Evolutionary conservation across 192 early-diverging fungal genomes (phyloP).

Genomic region (Mortierella claussenii): DNA sequence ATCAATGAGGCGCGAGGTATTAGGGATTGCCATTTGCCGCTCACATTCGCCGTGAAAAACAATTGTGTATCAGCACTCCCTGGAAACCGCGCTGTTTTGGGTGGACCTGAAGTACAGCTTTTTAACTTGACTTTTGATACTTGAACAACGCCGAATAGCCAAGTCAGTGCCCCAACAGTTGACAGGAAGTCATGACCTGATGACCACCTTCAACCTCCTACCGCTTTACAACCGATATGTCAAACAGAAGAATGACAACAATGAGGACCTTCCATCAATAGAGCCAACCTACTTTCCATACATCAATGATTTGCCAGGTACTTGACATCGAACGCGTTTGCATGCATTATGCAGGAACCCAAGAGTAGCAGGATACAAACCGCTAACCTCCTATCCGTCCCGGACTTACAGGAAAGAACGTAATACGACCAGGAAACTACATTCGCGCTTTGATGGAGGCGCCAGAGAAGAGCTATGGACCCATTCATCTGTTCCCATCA

Average conservation of each 20-base stretch:
- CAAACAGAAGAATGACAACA: constrained; percentile 32
- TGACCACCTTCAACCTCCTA: constrained; percentile 47
- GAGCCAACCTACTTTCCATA: constrained; percentile 45
- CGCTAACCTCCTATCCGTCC: too few relatives aligned
- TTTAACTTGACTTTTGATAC: constrained; percentile 5
- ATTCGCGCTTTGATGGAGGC: constrained; percentile 42
- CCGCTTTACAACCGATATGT: constrained; percentile 51
- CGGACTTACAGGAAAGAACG: constrained; percentile 29
- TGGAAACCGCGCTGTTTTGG: too few relatives aligned
- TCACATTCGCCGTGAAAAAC: too few relatives aligned
- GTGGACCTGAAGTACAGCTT: too few relatives aligned
- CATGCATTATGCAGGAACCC: too few relatives aligned
- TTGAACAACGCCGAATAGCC: too few relatives aligned
- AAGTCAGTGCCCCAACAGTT: constrained; percentile 30
- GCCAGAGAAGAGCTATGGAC: constrained; percentile 45
- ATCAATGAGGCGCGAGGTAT: constrained; percentile 54
- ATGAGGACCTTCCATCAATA: constrained; percentile 37
- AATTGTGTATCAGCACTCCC: too few relatives aligned
- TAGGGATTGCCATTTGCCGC: too few relatives aligned
- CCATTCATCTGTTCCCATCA: constrained; percentile 33
- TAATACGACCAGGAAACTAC: constrained; percentile 48
- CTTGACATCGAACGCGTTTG: too few relatives aligned
- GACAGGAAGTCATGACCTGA: constrained; percentile 46
- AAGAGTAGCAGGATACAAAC: too few relatives aligned
- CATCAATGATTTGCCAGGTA: constrained; percentile 49